These are phyloP conservation scores for Wickerhamomyces chambardii DNA, from an alignment of 805 yeast genomes.

Conservation along the genomic window DNA sequence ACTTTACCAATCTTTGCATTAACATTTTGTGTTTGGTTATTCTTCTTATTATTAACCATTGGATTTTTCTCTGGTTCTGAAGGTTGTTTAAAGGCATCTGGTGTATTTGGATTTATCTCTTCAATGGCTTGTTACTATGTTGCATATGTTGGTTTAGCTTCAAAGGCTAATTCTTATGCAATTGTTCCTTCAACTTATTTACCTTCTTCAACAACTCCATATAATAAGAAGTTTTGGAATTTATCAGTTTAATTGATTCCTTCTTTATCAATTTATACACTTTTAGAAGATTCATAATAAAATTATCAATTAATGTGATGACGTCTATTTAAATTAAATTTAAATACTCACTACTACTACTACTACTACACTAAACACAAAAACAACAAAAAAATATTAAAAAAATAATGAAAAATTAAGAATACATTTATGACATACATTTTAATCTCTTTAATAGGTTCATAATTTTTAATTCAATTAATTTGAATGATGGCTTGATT, in stretches of 20 bases:
- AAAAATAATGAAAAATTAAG: no score
- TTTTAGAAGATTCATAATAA: no score
- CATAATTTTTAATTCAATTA: no score
- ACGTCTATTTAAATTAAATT: no score
- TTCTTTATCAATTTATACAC: no score
- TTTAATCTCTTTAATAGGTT: no score
- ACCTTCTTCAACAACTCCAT: constrained; percentile 1
- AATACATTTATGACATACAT: no score
- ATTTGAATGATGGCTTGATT: no score
- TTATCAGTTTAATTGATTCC: constrained; percentile 1
- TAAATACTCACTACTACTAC: no score
- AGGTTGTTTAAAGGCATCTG: constrained; percentile 33
- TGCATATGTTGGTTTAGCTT: constrained; percentile 34
- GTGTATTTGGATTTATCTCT: constrained; percentile 33
- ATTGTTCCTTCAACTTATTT: constrained; percentile 1
- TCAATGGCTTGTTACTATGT: constrained; percentile 36
- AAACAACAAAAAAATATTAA: no score
- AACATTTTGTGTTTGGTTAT: constrained; percentile 34
- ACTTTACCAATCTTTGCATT: constrained; percentile 31
- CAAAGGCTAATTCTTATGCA: not conserved
- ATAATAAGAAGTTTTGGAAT: constrained; percentile 1
- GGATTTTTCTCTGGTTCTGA: constrained; percentile 29
- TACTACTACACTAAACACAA: no score
- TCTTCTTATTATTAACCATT: constrained; percentile 35
- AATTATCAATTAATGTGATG: no score